phyloP scores from a whole-genome alignment of 208 protist species.

The Crithidia brevicula region DNA sequence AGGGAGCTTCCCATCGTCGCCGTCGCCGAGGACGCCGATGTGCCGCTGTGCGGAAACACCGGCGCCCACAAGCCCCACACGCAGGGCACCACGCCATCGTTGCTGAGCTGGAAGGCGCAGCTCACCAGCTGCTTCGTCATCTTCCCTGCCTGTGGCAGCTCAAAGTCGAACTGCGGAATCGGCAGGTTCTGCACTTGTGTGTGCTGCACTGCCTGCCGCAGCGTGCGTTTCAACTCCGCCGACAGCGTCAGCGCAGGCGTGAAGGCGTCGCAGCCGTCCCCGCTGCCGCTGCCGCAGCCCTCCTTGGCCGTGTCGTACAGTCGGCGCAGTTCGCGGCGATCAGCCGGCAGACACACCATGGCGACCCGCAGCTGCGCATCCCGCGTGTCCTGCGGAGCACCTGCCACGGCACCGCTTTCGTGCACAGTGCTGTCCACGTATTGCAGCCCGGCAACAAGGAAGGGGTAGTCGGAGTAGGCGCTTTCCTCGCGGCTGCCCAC shows the following conservation, averaged over 20 bases:
- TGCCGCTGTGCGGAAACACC: not conserved
- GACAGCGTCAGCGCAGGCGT: not conserved
- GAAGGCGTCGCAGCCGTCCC: not conserved
- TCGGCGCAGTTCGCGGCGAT: constrained; percentile 16
- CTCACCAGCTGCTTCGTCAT: constrained; percentile 37
- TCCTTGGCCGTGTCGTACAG: constrained; percentile 17
- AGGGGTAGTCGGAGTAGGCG: constrained; percentile 34
- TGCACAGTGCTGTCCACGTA: constrained; percentile 26
- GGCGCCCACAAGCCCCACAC: constrained; percentile 49
- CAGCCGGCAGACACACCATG: constrained; percentile 34
- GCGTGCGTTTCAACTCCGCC: constrained; percentile 15
- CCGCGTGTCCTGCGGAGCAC: not conserved
- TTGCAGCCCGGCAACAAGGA: constrained; percentile 41
- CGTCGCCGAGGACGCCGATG: not conserved
- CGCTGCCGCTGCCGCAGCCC: constrained; percentile 11
- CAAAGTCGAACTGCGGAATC: constrained; percentile 33
- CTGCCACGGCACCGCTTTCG: not conserved
- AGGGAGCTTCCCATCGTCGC: constrained; percentile 2
- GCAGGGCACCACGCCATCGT: constrained; percentile 46
- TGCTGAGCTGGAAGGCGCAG: constrained; percentile 47
- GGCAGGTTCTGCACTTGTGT: constrained; percentile 29
- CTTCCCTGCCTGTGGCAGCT: not conserved
- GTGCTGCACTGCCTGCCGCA: constrained; percentile 27
- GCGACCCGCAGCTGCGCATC: constrained; percentile 27
- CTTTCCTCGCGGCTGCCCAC: constrained; percentile 40